Conservation (phyloP, 805 yeast species). For the Candida chilensis region DNA sequence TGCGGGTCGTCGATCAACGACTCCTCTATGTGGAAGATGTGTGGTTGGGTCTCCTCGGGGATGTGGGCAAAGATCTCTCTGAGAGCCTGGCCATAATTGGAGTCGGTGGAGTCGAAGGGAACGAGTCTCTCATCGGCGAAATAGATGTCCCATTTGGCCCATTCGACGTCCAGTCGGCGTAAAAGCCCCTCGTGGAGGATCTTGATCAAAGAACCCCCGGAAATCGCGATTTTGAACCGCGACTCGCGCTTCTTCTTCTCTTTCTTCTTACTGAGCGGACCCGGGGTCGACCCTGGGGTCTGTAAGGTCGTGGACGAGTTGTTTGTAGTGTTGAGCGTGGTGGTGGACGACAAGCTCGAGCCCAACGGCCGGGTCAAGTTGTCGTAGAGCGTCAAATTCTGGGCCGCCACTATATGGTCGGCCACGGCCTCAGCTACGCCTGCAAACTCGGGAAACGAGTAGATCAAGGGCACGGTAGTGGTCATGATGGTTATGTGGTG, state of each 20-base stretch:
- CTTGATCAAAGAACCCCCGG: slow-evolving; percentile 88
- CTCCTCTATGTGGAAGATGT: slow-evolving; percentile 78
- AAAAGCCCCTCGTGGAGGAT: slow-evolving; percentile 83
- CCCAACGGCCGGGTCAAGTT: too few species aligned
- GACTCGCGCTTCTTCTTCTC: slow-evolving; percentile 49
- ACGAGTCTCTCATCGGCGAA: slow-evolving; percentile 96
- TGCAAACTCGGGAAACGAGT: slow-evolving; percentile 82
- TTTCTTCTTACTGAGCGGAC: slow-evolving; percentile 17
- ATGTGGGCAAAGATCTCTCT: slow-evolving; percentile 70
- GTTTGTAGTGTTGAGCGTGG: slow-evolving; percentile 3
- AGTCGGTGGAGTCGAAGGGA: slow-evolving; percentile 72
- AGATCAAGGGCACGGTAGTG: slow-evolving; percentile 87
- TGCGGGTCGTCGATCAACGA: slow-evolving; percentile 67
- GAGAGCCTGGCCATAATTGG: slow-evolving; percentile 87
- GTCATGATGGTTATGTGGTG: slow-evolving; percentile 50
- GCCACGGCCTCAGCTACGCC: slow-evolving; percentile 97
- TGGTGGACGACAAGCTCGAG: too few species aligned
- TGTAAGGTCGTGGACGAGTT: slow-evolving; percentile 6
- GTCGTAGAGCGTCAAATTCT: slow-evolving; percentile 55
- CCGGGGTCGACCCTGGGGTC: slow-evolving; percentile 1
- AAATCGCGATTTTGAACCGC: slow-evolving; percentile 82
- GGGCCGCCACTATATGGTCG: slow-evolving; percentile 86
- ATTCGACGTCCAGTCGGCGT: slow-evolving; percentile 58
- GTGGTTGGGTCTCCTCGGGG: slow-evolving; percentile 48
- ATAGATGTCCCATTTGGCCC: slow-evolving; percentile 94